Conservation (phyloP, 2,329 filamentous ascomycete species). For the Fusarium pseudocircinatum region DNA sequence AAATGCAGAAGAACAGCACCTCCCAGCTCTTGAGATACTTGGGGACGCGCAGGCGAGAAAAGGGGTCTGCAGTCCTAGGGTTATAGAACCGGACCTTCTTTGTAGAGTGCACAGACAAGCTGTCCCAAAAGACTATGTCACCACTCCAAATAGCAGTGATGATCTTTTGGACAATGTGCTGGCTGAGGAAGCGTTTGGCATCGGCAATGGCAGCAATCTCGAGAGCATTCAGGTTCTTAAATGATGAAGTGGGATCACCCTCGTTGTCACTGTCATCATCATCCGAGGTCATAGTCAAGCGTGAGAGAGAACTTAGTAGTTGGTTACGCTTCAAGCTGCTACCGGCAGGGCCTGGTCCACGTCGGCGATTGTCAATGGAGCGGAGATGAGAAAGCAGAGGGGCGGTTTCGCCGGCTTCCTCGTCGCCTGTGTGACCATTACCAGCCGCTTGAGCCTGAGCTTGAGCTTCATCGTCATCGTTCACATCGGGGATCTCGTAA, state of each 20-base stretch:
- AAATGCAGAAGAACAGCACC: constrained; percentile 80
- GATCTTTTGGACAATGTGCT: constrained; percentile 82
- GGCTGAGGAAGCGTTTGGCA: constrained; percentile 85
- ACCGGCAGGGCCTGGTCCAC: constrained; percentile 45
- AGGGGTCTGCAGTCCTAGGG: constrained; percentile 71
- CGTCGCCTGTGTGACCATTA: constrained; percentile 39
- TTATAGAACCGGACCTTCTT: constrained; percentile 85
- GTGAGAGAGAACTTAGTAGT: constrained; percentile 64
- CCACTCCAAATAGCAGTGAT: constrained; percentile 87
- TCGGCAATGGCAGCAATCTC: constrained; percentile 85
- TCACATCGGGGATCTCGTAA: constrained; percentile 70
- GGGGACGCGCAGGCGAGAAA: constrained; percentile 79
- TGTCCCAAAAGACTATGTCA: constrained; percentile 88
- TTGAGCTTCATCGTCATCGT: constrained; percentile 38
- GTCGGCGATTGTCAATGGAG: constrained; percentile 37
- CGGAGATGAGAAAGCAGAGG: constrained; percentile 55
- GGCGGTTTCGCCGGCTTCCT: constrained; percentile 60
- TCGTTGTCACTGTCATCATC: constrained; percentile 55
- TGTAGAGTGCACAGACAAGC: constrained; percentile 74
- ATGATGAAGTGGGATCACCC: constrained; percentile 74
- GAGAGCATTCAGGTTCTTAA: constrained; percentile 83
- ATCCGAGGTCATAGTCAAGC: constrained; percentile 56
- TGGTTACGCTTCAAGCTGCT: constrained; percentile 58
- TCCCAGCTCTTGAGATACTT: constrained; percentile 88
- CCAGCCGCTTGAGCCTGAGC: constrained; percentile 4